Conservation (phyloP, 306 rosid genomes). For the Chamaecrista fasciculata region DNA sequence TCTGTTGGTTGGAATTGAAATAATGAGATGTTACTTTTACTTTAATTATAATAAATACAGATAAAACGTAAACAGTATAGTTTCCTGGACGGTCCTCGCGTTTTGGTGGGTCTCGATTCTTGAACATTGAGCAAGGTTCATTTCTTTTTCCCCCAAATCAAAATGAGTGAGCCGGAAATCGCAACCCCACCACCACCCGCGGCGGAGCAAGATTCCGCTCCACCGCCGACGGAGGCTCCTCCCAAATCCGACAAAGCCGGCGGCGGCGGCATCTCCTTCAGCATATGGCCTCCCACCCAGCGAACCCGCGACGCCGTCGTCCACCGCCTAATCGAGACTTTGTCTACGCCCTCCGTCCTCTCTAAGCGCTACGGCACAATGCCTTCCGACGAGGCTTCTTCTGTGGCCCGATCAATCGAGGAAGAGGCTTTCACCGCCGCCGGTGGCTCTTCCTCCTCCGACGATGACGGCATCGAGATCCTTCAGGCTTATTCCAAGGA, state of each 20-base stretch:
- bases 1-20: too few relatives aligned
- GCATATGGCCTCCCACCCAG: slow-evolving; percentile 94
- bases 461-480: slow-evolving; percentile 80
- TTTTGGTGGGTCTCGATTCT: too few relatives aligned
- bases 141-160: neutral
- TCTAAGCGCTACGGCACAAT: slow-evolving; percentile 90
- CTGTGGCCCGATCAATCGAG: slow-evolving; percentile 67
- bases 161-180: slow-evolving; percentile 57
- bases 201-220: slow-evolving; percentile 25
- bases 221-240: slow-evolving; percentile 19
- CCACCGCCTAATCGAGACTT: slow-evolving; percentile 73
- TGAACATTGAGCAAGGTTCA: too few relatives aligned
- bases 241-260: slow-evolving; percentile 25
- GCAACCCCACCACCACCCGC: slow-evolving; percentile 12
- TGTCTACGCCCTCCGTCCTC: slow-evolving; percentile 76
- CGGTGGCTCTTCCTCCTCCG: slow-evolving; percentile 50
- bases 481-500: slow-evolving; percentile 94
- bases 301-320: slow-evolving; percentile 92
- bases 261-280: slow-evolving; percentile 44
- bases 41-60: neutral
- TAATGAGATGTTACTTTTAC: too few relatives aligned
- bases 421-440: slow-evolving; percentile 65
- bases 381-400: slow-evolving; percentile 53
- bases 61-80: neutral
- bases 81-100: neutral